A percentile compares a stretch with the other conserved stretches of the same genome.
Evolutionary conservation across 2,329 filamentous ascomycete genomes (phyloP).

Genomic region (Metarhizium robertsii): DNA sequence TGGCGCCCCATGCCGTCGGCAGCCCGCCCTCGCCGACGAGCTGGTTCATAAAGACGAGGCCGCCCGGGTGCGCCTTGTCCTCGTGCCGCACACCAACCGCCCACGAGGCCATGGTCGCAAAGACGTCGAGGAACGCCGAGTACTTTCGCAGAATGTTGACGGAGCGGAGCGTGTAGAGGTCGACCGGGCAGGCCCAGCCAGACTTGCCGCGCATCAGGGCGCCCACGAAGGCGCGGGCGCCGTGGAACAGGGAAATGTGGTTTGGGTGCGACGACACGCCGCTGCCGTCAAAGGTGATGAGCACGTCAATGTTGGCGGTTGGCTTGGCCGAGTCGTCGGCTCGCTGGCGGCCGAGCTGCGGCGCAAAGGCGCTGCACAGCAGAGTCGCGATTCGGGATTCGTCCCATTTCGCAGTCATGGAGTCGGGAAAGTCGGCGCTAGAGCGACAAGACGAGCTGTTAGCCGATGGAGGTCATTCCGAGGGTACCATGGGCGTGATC

Average conservation of each 20-base stretch:
- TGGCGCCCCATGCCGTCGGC: conserved; percentile 63
- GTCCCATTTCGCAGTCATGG: conserved; percentile 76
- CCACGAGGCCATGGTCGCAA: conserved; percentile 57
- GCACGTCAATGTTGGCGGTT: conserved; percentile 58
- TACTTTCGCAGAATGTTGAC: conserved; percentile 76
- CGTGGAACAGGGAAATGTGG: conserved; percentile 81
- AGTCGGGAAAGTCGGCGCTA: conserved; percentile 67
- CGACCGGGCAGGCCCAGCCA: conserved; percentile 63
- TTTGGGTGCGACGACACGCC: conserved; percentile 89
- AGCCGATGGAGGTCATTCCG: not conserved
- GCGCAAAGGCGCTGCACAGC: conserved; percentile 65
- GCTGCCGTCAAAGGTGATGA: conserved; percentile 80
- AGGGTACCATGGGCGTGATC: not conserved
- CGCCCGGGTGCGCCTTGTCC: conserved; percentile 34
- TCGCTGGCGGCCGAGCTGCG: conserved; percentile 38
- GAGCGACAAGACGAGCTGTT: not conserved
- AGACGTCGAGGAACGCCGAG: conserved; percentile 61
- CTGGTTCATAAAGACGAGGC: conserved; percentile 63
- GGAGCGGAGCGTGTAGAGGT: conserved; percentile 74
- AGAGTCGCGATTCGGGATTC: conserved; percentile 58
- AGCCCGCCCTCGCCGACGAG: conserved; percentile 49
- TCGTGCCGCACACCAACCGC: conserved; percentile 31
- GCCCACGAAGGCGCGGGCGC: conserved; percentile 64
- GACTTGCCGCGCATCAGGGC: conserved; percentile 53
- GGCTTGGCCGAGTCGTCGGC: conserved; percentile 25